A percentile compares a stretch with the other conserved stretches of the same genome.
Evolutionary conservation across 2,329 filamentous ascomycete species (phyloP).

Genomic region (Aspergillus puulaauensis): DNA sequence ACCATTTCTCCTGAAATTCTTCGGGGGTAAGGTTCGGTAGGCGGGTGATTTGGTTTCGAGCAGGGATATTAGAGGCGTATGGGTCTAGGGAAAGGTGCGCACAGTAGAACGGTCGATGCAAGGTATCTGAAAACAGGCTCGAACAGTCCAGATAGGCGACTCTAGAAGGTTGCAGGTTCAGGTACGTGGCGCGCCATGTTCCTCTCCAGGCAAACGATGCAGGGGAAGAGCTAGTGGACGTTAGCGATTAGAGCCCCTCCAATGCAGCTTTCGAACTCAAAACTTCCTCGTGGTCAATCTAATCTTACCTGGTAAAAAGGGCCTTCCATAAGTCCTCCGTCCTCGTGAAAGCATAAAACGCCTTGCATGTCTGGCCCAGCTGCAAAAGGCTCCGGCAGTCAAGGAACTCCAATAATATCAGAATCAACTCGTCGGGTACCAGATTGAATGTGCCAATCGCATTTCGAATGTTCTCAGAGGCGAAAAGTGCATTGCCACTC

Average conservation of each 20-base stretch:
- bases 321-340: constrained; percentile 88
- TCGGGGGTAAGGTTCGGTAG: constrained; percentile 67
- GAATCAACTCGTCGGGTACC: constrained; percentile 79
- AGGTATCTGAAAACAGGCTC: constrained; percentile 81
- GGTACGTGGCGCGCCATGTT: constrained; percentile 78
- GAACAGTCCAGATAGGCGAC: constrained; percentile 67
- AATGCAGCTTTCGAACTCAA: neutral
- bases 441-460: constrained; percentile 64
- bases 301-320: constrained; percentile 77
- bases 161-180: constrained; percentile 57
- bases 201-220: constrained; percentile 67
- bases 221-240: constrained; percentile 26
- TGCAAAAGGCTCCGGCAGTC: constrained; percentile 61
- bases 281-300: neutral
- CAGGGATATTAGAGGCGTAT: constrained; percentile 71
- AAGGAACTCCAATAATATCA: constrained; percentile 72
- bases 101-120: constrained; percentile 89
- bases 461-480: constrained; percentile 64
- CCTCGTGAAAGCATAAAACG: constrained; percentile 79
- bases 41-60: constrained; percentile 69
- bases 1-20: constrained; percentile 75
- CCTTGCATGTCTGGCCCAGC: constrained; percentile 77
- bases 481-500: constrained; percentile 75
- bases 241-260: constrained; percentile 14
- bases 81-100: constrained; percentile 68